Conservation (phyloP, 2,329 filamentous ascomycete species). For the Scedosporium dehoogii region DNA sequence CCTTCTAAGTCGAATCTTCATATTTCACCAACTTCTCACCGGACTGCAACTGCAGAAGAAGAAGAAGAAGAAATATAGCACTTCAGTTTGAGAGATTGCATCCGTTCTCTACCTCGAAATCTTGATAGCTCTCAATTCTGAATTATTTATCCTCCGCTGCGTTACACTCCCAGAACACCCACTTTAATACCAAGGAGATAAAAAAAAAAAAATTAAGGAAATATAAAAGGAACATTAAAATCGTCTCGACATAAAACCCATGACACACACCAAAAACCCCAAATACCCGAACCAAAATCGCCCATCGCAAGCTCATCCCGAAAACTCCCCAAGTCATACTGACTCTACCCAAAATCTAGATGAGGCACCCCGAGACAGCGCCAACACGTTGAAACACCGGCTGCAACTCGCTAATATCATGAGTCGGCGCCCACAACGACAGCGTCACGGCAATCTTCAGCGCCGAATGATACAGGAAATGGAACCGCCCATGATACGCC, state of each 20-base stretch:
- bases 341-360: background rate
- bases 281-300: too few species aligned
- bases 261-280: too few species aligned
- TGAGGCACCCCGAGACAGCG: background rate
- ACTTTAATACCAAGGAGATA: too few species aligned
- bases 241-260: background rate
- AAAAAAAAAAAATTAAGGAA: too few species aligned
- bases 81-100: background rate
- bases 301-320: background rate
- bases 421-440: background rate
- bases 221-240: background rate
- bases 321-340: too few species aligned
- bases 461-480: background rate
- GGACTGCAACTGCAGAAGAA: too few species aligned
- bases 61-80: too few species aligned
- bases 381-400: background rate
- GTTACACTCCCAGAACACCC: too few species aligned
- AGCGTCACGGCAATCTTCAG: background rate
- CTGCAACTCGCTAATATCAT: background rate
- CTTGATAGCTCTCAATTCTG: too few species aligned
- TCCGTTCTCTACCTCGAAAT: background rate
- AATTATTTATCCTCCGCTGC: too few species aligned
- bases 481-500: conserved; percentile 4
- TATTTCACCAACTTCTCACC: too few species aligned
- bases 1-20: too few species aligned